Conservation (phyloP, 2,329 filamentous ascomycete species). For the Sphaerostilbella broomeana region DNA sequence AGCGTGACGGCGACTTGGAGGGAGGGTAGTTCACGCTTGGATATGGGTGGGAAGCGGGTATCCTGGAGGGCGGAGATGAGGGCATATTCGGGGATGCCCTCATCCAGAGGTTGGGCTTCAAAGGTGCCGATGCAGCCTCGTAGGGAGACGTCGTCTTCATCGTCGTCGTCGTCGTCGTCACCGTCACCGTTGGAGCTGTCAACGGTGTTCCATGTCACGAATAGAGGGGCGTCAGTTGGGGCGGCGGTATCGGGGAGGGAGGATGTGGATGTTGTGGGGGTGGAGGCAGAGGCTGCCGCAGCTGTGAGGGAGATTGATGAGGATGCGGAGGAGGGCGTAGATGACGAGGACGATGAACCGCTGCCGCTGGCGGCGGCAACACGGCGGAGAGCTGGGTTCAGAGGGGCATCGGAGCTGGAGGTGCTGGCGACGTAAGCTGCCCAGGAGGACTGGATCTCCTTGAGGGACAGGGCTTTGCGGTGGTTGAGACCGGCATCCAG, state of each 20-base stretch:
- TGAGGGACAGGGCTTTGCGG: slow-evolving; percentile 60
- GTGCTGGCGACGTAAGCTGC: slow-evolving; percentile 29
- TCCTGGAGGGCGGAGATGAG: slow-evolving; percentile 68
- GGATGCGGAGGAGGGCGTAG: no score
- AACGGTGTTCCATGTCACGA: slow-evolving; percentile 89
- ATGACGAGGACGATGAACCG: slow-evolving; percentile 29
- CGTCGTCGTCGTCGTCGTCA: no score
- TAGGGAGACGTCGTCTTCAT: slow-evolving; percentile 46
- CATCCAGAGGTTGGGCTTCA: slow-evolving; percentile 63
- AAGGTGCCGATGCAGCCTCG: slow-evolving; percentile 97
- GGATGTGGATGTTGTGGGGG: slow-evolving; percentile 39
- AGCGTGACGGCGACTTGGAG: slow-evolving; percentile 69
- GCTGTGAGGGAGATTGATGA: slow-evolving; percentile 33
- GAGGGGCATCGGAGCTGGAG: slow-evolving; percentile 12
- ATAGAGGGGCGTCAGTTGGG: slow-evolving; percentile 62
- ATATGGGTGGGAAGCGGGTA: slow-evolving; percentile 53
- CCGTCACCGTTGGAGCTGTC: no score
- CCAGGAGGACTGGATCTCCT: slow-evolving; percentile 63
- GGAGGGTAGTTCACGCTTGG: slow-evolving; percentile 45
- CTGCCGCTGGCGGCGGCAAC: slow-evolving; percentile 29
- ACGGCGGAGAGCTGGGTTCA: slow-evolving; percentile 38
- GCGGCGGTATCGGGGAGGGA: slow-evolving; percentile 30
- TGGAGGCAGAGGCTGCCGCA: slow-evolving; percentile 38
- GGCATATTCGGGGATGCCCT: slow-evolving; percentile 73
- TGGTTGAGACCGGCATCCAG: slow-evolving; percentile 69